phyloP scores from a whole-genome alignment of 2,329 filamentous ascomycete species.

The Fusarium xyrophilum region DNA sequence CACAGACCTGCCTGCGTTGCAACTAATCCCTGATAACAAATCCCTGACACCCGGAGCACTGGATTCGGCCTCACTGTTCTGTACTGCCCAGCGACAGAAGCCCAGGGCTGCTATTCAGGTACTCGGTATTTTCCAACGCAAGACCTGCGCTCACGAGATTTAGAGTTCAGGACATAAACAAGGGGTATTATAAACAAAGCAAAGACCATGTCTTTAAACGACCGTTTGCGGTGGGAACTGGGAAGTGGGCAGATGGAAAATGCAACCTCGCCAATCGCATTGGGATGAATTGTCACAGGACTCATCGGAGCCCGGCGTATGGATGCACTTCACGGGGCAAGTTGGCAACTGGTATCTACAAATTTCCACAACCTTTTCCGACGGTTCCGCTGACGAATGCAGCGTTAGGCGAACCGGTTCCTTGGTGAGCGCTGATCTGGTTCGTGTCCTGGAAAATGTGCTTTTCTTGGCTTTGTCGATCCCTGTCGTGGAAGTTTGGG shows the following conservation, averaged over 20 bases:
- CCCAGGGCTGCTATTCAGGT: neutral
- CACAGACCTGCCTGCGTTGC: neutral
- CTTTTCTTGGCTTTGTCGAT: neutral
- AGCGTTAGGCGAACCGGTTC: neutral
- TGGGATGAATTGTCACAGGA: neutral
- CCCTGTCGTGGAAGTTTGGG: neutral
- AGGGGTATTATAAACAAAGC: neutral
- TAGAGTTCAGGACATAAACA: neutral
- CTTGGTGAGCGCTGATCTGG: neutral
- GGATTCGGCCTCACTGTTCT: neutral
- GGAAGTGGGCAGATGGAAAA: neutral
- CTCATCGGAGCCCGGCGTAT: neutral
- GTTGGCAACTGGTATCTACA: neutral
- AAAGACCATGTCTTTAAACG: neutral
- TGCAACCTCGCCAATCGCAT: neutral
- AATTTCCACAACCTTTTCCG: neutral
- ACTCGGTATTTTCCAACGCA: neutral
- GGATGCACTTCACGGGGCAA: neutral
- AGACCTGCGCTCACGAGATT: neutral
- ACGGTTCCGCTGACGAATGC: neutral
- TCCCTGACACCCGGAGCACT: neutral
- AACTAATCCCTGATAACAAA: neutral
- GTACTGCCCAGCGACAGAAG: neutral
- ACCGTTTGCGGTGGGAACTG: neutral
- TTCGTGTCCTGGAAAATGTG: neutral